Evolutionary conservation across 768 basidiomycete genomes (phyloP).

Genomic region (Cyclocybe aegerita): DNA sequence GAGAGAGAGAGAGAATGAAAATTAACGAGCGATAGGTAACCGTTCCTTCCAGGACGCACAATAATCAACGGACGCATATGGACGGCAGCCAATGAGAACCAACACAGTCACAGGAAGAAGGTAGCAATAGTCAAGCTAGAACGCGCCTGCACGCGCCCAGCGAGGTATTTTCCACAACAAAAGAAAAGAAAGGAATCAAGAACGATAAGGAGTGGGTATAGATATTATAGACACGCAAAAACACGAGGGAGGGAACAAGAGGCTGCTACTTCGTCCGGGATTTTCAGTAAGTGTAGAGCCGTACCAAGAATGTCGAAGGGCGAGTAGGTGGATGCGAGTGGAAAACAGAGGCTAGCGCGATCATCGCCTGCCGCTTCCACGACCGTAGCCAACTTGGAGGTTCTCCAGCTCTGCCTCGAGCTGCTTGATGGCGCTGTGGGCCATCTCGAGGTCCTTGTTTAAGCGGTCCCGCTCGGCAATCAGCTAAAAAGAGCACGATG

Average conservation of each 20-base stretch:
- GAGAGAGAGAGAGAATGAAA: neutral
- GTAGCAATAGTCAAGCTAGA: neutral
- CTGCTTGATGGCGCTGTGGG: constrained; percentile 88
- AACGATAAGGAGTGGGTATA: constrained; percentile 8
- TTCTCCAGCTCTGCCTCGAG: constrained; percentile 90
- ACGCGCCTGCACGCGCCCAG: neutral
- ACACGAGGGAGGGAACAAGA: neutral
- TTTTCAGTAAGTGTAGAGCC: neutral
- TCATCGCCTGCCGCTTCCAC: constrained; percentile 69
- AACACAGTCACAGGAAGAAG: neutral
- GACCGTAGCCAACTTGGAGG: constrained; percentile 82
- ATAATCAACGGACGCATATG: neutral
- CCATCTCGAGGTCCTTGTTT: constrained; percentile 97
- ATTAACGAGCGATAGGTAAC: constrained; percentile 1
- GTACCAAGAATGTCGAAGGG: neutral
- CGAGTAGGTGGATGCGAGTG: neutral
- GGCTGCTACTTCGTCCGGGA: neutral
- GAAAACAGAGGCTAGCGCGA: neutral
- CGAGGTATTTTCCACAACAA: constrained; percentile 15
- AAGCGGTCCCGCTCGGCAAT: constrained; percentile 97
- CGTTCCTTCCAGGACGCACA: neutral
- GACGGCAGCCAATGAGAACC: neutral
- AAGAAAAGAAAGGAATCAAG: constrained; percentile 3
- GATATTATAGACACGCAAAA: neutral
- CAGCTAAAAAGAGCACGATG: constrained; percentile 54